A percentile compares a stretch with the other conserved stretches of the same genome.
These are phyloP conservation scores for Pisolithus marmoratus DNA, from an alignment of 768 basidiomycete genomes.

Conservation along the genomic window DNA sequence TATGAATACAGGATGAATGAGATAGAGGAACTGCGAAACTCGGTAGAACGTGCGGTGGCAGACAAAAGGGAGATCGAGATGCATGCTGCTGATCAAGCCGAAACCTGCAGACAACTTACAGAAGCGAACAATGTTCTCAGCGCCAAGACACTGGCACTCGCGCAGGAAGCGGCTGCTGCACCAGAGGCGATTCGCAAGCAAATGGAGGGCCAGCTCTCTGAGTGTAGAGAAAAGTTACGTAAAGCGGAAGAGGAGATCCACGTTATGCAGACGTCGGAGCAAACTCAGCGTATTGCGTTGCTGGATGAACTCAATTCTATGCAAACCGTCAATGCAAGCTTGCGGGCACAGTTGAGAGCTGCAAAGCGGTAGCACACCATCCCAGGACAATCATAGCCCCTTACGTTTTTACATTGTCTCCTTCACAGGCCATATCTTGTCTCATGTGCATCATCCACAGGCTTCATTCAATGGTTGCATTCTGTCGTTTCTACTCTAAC, in stretches of 20 bases:
- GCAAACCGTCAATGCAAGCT: slow-evolving; percentile 69
- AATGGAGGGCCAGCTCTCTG: slow-evolving; percentile 58
- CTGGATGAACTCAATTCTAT: slow-evolving; percentile 84
- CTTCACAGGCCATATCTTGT: slow-evolving; percentile 1
- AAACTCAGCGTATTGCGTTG: slow-evolving; percentile 75
- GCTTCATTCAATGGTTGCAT: slow-evolving; percentile 36
- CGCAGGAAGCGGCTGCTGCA: slow-evolving; percentile 32
- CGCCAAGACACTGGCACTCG: slow-evolving; percentile 53
- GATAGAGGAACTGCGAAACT: slow-evolving; percentile 50
- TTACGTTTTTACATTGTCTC: neutral
- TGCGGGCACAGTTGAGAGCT: slow-evolving; percentile 67
- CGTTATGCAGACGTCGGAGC: slow-evolving; percentile 62
- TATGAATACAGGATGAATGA: slow-evolving; percentile 54
- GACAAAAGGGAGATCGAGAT: slow-evolving; percentile 71
- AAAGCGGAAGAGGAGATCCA: slow-evolving; percentile 66
- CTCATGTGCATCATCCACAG: slow-evolving; percentile 42
- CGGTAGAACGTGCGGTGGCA: slow-evolving; percentile 50
- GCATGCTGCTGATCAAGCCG: slow-evolving; percentile 65
- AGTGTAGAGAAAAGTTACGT: slow-evolving; percentile 54
- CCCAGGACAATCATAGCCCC: neutral
- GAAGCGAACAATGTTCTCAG: slow-evolving; percentile 78
- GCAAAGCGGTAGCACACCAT: slow-evolving; percentile 31
- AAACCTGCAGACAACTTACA: slow-evolving; percentile 64
- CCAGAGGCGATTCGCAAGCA: slow-evolving; percentile 50
- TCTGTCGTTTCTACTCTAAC: no score